These are phyloP conservation scores for Ramaria rubella DNA, from an alignment of 768 basidiomycete species.

Conservation along the genomic window DNA sequence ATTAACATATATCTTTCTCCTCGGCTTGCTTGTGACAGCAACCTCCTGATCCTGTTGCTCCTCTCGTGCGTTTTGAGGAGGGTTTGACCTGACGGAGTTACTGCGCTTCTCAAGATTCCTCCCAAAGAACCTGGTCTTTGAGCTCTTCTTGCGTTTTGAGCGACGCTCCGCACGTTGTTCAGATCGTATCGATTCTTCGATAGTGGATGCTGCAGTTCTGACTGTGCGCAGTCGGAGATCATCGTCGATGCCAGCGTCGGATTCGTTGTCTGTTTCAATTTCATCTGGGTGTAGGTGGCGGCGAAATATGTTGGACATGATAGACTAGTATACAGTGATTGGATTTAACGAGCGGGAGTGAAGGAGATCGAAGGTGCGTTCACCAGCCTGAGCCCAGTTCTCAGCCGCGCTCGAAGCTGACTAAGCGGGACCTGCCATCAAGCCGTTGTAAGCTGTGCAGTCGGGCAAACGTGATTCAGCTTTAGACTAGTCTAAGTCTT, in stretches of 20 bases:
- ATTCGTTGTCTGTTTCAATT: constrained; percentile 49
- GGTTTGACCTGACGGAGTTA: constrained; percentile 23
- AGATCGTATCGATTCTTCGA: constrained; percentile 77
- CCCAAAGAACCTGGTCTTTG: constrained; percentile 52
- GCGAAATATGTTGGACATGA: constrained; percentile 20
- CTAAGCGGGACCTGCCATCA: too few relatives aligned
- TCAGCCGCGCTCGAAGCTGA: too few relatives aligned
- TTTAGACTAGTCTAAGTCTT: too few relatives aligned
- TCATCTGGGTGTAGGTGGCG: constrained; percentile 32
- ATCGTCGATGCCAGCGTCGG: constrained; percentile 67
- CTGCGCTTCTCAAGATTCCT: constrained; percentile 32
- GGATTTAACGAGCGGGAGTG: not conserved
- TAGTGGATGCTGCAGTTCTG: constrained; percentile 86
- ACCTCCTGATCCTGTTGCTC: not conserved
- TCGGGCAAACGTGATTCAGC: too few relatives aligned
- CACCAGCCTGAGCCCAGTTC: too few relatives aligned
- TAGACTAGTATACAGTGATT: constrained; percentile 2
- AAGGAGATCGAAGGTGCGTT: not conserved
- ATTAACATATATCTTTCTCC: constrained; percentile 82
- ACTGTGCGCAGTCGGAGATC: constrained; percentile 84
- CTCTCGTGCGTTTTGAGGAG: not conserved
- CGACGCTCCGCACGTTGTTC: constrained; percentile 64
- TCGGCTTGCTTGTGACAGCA: not conserved
- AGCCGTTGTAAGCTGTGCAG: too few relatives aligned
- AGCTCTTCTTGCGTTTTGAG: constrained; percentile 33